Conservation (phyloP, 257 asterid genomes). For the Solanum clarkiae region DNA sequence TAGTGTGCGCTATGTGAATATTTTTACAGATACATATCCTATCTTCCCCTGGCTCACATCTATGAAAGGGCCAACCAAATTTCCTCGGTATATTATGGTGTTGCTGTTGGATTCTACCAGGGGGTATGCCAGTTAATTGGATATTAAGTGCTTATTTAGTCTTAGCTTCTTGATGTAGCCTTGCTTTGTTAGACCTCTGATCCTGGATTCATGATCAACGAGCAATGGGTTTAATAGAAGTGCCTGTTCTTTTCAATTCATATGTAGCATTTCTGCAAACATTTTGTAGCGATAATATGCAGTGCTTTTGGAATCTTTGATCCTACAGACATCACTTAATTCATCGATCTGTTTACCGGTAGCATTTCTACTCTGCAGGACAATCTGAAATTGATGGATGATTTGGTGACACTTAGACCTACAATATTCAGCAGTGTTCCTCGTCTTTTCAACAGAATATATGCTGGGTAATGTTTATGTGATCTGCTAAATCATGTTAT, state of each 20-base stretch:
- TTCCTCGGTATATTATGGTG: constrained; percentile 38
- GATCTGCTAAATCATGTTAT: not conserved
- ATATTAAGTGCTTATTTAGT: not conserved
- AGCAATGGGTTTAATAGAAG: not conserved
- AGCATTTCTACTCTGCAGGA: constrained; percentile 43
- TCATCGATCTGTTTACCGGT: not conserved
- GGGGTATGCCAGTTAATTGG: constrained; percentile 48
- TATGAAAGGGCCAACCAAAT: constrained; percentile 92
- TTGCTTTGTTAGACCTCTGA: not conserved
- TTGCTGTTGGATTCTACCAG: constrained; percentile 83
- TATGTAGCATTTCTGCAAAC: not conserved
- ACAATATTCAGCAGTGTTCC: constrained; percentile 95
- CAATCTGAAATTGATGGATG: constrained; percentile 84
- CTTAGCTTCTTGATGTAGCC: constrained; percentile 4
- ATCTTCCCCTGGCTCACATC: constrained; percentile 97
- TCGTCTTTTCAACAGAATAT: constrained; percentile 93
- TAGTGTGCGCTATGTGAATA: not conserved
- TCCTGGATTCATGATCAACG: not conserved
- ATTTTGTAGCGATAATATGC: not conserved
- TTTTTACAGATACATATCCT: constrained; percentile 71
- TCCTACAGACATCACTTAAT: not conserved
- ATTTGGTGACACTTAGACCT: constrained; percentile 80
- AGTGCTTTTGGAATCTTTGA: not conserved
- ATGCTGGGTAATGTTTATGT: constrained; percentile 60
- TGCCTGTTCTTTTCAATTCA: not conserved